Base-by-base conservation (phyloP, 805 yeast genomes). In the Lipomyces anomalus region DNA sequence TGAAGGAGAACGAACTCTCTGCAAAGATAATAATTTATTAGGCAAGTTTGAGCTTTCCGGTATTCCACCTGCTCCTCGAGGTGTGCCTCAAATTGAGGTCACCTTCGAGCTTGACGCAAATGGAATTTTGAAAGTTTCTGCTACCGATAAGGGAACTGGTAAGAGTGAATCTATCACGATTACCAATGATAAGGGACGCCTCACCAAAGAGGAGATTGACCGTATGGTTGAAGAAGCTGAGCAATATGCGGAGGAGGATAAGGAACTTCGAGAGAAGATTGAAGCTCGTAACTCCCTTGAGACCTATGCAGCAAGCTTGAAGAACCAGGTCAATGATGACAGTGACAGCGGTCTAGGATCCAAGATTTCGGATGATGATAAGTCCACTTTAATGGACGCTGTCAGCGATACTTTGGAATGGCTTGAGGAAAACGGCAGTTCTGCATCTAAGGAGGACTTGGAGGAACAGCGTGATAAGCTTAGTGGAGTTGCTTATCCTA, bases 181-280 rank as follows among this genome's bases (percentile, higher is more conserved):
- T 72, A 88, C 96, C 72, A 90, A 89, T 75, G 97, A 89, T 70
- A 90, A 89, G 78, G 97, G 97, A 73, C 88, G 97, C 78, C 79
- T 89, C 65, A 84, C 96, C 56, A 85, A 88, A 79, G 96, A 89
- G 70, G 97, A 89, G 66, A 89, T 90, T 61, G 97, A 90, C 61
- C 86, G 90, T 72, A 90, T 90, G 96, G 95, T 90, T 54, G 92
- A 80, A 64, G 97, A 90, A 65, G 97, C 97, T 59, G 97, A 88
- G 70, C 83, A 84, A 72, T 90, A 72, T 62, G 95, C 95, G 57
- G 87, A 84, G 60, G 94, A 88, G 69, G 97, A 90, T 70, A 82
- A 80, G 58, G 80, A 77, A 59, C 75, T 86, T 50, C 84, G 89
- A 64, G 78, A 78, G 51, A 85, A 85, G 75, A 81, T 90, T 60